Evolutionary conservation across 2,329 filamentous ascomycete species (phyloP).

Genomic region (Chaetomiaceae sp.): DNA sequence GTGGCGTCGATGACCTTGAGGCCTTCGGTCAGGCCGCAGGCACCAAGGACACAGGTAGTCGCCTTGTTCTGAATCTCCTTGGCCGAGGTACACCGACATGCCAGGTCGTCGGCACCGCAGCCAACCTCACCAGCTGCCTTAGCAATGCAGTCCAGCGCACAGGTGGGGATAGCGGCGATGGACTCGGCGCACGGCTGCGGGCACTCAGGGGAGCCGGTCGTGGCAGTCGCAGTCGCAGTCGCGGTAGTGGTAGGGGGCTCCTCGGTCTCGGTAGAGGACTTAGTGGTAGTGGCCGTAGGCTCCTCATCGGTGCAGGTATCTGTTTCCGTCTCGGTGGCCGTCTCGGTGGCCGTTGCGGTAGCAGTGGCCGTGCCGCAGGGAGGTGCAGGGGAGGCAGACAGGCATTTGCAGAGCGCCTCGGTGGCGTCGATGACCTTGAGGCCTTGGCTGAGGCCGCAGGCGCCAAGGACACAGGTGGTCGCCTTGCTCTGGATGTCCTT

Average conservation of each 20-base stretch:
- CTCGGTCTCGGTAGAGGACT: no score
- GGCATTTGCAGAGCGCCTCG: constrained; percentile 4
- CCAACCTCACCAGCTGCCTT: constrained; percentile 5
- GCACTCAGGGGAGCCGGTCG: not conserved
- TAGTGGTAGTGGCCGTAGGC: not conserved
- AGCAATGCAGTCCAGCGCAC: constrained; percentile 7
- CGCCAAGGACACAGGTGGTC: constrained; percentile 8
- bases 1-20: not conserved
- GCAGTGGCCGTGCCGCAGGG: not conserved
- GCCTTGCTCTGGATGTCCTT: constrained; percentile 7
- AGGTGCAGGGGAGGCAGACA: not conserved
- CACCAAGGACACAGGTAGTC: constrained; percentile 6
- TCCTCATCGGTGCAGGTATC: no score
- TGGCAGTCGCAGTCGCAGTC: not conserved
- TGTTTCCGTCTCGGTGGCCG: no score
- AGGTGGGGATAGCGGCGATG: constrained; percentile 4
- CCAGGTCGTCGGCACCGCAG: constrained; percentile 1
- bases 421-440: not conserved
- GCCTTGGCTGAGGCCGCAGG: constrained; percentile 4
- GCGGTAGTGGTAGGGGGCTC: not conserved
- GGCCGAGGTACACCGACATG: constrained; percentile 11
- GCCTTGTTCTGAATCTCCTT: constrained; percentile 3
- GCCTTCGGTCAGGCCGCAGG: not conserved
- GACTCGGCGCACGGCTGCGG: not conserved
- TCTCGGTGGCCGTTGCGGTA: not conserved